Percentiles rank a stretch among this genome's conserved stretches.
Conservation (phyloP, 192 early-diverging fungal species). For the Phlyctochytrium planicorne region DNA sequence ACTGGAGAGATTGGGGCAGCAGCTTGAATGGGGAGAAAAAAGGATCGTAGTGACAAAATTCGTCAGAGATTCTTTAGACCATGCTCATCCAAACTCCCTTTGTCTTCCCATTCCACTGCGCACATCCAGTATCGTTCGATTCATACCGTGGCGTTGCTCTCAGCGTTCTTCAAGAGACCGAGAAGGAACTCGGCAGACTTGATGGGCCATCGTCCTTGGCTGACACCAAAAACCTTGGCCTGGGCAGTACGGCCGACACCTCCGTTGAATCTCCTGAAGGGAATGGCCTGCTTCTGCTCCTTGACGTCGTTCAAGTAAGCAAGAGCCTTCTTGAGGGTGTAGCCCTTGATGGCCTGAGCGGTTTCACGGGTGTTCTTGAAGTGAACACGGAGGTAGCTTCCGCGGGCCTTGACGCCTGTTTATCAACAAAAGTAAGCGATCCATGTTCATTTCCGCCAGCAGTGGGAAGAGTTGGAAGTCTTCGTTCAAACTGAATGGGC, state of each 20-base stretch:
- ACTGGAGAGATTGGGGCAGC: too few species aligned
- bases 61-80: too few species aligned
- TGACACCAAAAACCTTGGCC: slow-evolving; percentile 89
- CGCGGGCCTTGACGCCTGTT: slow-evolving; percentile 86
- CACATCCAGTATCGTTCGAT: slow-evolving; percentile 7
- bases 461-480: background rate
- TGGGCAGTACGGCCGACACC: slow-evolving; percentile 97
- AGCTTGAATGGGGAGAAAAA: too few species aligned
- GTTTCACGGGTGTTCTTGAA: slow-evolving; percentile 99
- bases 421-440: slow-evolving; percentile 4
- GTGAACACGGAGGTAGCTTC: slow-evolving; percentile 82
- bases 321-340: slow-evolving; percentile 89
- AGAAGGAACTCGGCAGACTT: slow-evolving; percentile 94
- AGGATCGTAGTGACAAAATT: too few species aligned
- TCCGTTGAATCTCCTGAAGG: slow-evolving; percentile 95
- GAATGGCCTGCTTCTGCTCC: slow-evolving; percentile 95
- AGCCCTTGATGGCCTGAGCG: slow-evolving; percentile 88
- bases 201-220: slow-evolving; percentile 94
- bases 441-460: background rate
- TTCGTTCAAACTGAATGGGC: background rate
- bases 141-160: slow-evolving; percentile 90
- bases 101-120: background rate
- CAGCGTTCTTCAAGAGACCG: slow-evolving; percentile 94
- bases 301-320: slow-evolving; percentile 91
- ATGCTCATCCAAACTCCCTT: slow-evolving; percentile 1